Evolutionary conservation across 2,329 filamentous ascomycete species (phyloP), one percentile per base, ranked within the genome.

Genomic region (Allantophomopsis lycopodina): DNA sequence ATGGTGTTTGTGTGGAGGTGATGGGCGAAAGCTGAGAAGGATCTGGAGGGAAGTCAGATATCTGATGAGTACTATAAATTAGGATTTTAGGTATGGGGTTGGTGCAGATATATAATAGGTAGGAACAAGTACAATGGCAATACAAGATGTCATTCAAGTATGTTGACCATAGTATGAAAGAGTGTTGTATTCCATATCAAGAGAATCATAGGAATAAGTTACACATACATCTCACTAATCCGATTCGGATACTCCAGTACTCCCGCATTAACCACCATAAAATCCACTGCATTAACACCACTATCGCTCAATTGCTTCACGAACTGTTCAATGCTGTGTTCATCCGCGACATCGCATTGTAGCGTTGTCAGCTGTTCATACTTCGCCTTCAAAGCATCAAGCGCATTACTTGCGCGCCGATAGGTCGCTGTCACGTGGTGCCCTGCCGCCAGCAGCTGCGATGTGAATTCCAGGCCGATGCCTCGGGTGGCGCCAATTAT

Each of bases 1-100:
- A 76, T 69, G 13, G 69, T 70, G 51, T 75, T 75, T 32, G 69
- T 73, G 40, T 70, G 62, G 4, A 75, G 58, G 46, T 75, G 71
- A 43, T 68, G 63, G 10, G 66, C 60, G 44, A 75, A 73, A 34
- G 66, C 60, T 23, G 64, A 56, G 50, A 69, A 73, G 6, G 68
- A 66, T 38, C 68, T 71, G 36, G 18, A 20, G 12, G 18, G 38
- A 17, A 14, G 31, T 38, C 35, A 35, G 17, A 20, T 18, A 17
- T 15, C 31, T 35, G 20, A 14, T 37, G 18, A 20, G 18, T 20
- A 20, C 4, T 20, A 20, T 20, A 7, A 7, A 20, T 7, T 20
- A 7, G 7, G 18, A 20, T 7, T 4, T 20, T 20, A 20, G 18
- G 18, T 4, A 4, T 20, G 7, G 18, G 7, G 4, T 20, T 7